A percentile compares a stretch with the other conserved stretches of the same genome.
Conservation (phyloP, 768 basidiomycete genomes). For the Leccinum obscurum region DNA sequence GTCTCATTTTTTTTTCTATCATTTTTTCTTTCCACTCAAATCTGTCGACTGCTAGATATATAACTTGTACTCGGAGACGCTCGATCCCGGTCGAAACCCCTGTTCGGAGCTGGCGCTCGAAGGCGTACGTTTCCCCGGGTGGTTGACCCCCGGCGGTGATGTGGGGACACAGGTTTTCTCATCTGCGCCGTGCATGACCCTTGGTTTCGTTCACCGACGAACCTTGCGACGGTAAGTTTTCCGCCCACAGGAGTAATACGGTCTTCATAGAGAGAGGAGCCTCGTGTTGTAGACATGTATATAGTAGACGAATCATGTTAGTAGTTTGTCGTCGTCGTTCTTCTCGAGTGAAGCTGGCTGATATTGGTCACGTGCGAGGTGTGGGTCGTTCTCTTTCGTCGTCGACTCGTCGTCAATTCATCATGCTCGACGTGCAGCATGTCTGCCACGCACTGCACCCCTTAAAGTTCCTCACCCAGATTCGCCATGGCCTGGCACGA, state of each 20-base stretch:
- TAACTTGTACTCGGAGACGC: no score
- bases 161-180: slow-evolving; percentile 20
- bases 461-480: slow-evolving; percentile 11
- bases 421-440: slow-evolving; percentile 27
- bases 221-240: slow-evolving; percentile 8
- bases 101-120: no score
- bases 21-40: no score
- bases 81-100: no score
- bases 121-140: neutral
- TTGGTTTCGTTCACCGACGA: slow-evolving; percentile 25
- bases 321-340: neutral
- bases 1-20: no score
- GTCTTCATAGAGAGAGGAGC: slow-evolving; percentile 27
- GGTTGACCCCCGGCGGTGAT: slow-evolving; percentile 11
- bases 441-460: slow-evolving; percentile 32
- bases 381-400: slow-evolving; percentile 11
- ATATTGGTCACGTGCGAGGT: slow-evolving; percentile 30
- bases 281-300: slow-evolving; percentile 26
- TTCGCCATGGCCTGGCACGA: neutral
- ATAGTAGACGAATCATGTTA: slow-evolving; percentile 5
- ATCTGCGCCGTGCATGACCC: slow-evolving; percentile 14
- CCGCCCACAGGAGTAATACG: slow-evolving; percentile 25
- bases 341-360: neutral
- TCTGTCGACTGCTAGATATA: no score
- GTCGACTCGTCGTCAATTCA: neutral